Evolutionary conservation across 768 basidiomycete species (phyloP), one percentile per base, ranked within the genome.

Genomic region (Nidula microcarpa): DNA sequence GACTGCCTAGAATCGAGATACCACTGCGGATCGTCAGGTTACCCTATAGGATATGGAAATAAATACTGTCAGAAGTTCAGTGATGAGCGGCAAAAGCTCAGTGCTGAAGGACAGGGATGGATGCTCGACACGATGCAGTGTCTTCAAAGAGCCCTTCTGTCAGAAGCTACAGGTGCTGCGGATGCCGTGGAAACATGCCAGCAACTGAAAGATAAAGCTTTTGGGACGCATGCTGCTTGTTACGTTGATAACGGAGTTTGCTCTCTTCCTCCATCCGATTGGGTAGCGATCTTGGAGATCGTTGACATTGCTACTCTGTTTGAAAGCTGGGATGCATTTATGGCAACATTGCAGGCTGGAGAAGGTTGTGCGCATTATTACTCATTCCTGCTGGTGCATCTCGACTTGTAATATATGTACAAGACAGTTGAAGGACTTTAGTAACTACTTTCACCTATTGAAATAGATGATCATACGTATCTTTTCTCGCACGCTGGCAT

Each of bases 121-220:
- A 67, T 77, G 65, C 32, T 68, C 23, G 57, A 63, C n/a, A 72
- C 70, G 10, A 73, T 77, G 74, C 68, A 67, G 41, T 77, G 76
- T 51, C 67, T 77, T 6, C 75, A 77, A 50, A 55, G 51, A 1
- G 67, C 64, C 5, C 68, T 77, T 16, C 68, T 76, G 5, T 63
- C 63, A 6, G 68, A 73, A 11, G 66, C 62, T 1, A 47, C 60
- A 4, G 61, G 65, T 17, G 53, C 58, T 0, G 10, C 23, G 23
- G 23, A 11, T 30, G 54, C 57, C 1, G 44, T 10, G 10, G 10
- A n/a, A 23, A 65, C 62, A 3, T 76, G 75, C 39, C 23, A 54
- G 7, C 62, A 58, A 11, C 58, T 77, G 14, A 56, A 68, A 30
- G 53, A 64, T 44, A 60, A 61, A 36, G 74, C 73, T 17, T 74